phyloP scores from a whole-genome alignment of 495 filamentous ascomycete genomes.

The Xylaria scruposa region DNA sequence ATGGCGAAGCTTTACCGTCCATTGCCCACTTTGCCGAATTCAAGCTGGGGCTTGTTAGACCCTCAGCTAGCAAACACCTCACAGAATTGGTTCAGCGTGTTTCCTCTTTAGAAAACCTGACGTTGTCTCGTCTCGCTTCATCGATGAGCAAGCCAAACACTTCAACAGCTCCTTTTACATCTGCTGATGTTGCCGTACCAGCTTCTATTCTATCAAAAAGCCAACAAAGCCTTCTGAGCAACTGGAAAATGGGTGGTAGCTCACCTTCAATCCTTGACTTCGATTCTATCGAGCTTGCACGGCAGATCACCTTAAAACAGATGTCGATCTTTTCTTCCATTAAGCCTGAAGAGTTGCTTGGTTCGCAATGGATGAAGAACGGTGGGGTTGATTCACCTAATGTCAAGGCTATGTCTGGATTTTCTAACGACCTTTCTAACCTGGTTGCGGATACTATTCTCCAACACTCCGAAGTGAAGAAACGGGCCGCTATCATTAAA shows the following conservation, averaged over 20 bases:
- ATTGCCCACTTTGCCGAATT: constrained; percentile 81
- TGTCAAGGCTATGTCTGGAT: constrained; percentile 89
- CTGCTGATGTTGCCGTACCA: constrained; percentile 74
- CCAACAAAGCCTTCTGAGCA: constrained; percentile 73
- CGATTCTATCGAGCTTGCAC: constrained; percentile 88
- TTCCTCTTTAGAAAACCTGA: constrained; percentile 71
- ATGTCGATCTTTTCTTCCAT: constrained; percentile 94
- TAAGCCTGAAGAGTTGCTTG: constrained; percentile 90
- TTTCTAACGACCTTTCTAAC: constrained; percentile 91
- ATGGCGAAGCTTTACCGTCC: constrained; percentile 73
- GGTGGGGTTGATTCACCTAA: constrained; percentile 81
- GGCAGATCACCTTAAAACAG: constrained; percentile 93
- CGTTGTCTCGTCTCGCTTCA: constrained; percentile 87
- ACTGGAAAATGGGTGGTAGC: constrained; percentile 74
- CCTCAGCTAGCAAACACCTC: constrained; percentile 79
- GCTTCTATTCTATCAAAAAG: constrained; percentile 73
- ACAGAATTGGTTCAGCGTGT: constrained; percentile 82
- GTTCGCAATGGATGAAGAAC: constrained; percentile 91
- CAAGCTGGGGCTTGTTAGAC: constrained; percentile 69
- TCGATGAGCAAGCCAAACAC: constrained; percentile 88
- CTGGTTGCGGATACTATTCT: constrained; percentile 96
- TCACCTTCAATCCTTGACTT: constrained; percentile 86
- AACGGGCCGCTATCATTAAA: constrained; percentile 88
- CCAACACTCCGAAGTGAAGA: constrained; percentile 84
- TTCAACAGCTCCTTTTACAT: constrained; percentile 69